phyloP scores from a whole-genome alignment of 2,329 filamentous ascomycete species.

The Xylaria sp. region DNA sequence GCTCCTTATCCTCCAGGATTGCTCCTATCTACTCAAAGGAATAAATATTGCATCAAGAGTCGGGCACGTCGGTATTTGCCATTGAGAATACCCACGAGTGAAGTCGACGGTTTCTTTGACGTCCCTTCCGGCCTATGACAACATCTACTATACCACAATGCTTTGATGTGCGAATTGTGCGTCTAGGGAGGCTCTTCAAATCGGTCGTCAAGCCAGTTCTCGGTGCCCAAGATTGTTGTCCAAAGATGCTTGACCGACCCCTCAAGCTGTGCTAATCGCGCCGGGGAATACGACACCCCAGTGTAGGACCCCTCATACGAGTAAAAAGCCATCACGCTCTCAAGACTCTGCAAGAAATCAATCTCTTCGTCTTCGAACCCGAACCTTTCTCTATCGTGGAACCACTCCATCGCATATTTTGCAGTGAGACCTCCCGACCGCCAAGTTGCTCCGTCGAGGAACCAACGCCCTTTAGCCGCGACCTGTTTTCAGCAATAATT shows the following conservation, averaged over 20 bases:
- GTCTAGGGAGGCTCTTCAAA: background rate
- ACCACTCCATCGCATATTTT: conserved; percentile 24
- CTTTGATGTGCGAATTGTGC: background rate
- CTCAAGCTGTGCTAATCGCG: conserved; percentile 26
- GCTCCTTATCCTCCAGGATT: background rate
- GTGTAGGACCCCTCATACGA: conserved; percentile 13
- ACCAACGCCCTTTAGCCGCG: conserved; percentile 31
- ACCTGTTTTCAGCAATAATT: conserved; percentile 12
- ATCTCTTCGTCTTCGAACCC: conserved; percentile 29
- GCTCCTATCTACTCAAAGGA: background rate
- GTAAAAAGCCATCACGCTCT: conserved; percentile 31
- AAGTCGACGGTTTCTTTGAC: background rate
- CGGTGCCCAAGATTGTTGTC: conserved; percentile 23
- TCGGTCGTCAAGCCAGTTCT: conserved; percentile 13
- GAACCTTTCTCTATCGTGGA: conserved; percentile 10
- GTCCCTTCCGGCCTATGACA: background rate
- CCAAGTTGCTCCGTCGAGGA: conserved; percentile 26
- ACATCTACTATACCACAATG: background rate
- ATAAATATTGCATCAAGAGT: background rate
- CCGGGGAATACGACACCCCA: conserved; percentile 21
- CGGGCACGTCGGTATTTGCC: background rate
- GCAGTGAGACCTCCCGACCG: conserved; percentile 24
- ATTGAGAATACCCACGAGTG: background rate
- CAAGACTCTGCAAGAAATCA: conserved; percentile 23
- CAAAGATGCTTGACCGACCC: conserved; percentile 27